These are phyloP conservation scores for Boletus nobilissimus DNA, from an alignment of 1,284 basidiomycete species.

Conservation along the genomic window DNA sequence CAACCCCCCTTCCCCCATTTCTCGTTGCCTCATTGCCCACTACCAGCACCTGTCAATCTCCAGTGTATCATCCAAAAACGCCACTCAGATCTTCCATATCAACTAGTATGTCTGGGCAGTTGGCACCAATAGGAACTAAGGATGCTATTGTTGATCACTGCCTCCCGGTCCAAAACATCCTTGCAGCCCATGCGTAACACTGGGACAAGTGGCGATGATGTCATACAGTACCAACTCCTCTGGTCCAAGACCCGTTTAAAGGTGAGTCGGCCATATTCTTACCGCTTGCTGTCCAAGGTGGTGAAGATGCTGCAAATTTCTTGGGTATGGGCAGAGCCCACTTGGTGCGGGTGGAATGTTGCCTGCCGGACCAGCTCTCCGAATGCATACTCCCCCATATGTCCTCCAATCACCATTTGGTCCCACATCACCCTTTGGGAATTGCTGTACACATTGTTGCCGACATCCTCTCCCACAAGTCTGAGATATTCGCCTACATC, in stretches of 20 bases:
- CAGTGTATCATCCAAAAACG: too few relatives aligned
- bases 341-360: conserved; percentile 83
- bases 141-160: conserved; percentile 98
- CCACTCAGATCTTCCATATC: too few relatives aligned
- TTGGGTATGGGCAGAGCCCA: conserved; percentile 86
- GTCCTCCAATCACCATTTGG: conserved; percentile 84
- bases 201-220: conserved; percentile 91
- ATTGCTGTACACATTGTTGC: too few relatives aligned
- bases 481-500: too few relatives aligned
- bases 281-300: conserved; percentile 89
- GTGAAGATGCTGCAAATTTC: conserved; percentile 82
- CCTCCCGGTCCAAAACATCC: conserved; percentile 87
- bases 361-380: conserved; percentile 80
- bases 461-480: too few relatives aligned
- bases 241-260: conserved; percentile 76
- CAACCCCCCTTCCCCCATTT: too few relatives aligned
- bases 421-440: background rate
- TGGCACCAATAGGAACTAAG: conserved; percentile 99
- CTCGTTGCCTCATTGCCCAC: too few relatives aligned
- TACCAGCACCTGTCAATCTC: too few relatives aligned
- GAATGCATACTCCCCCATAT: conserved; percentile 87
- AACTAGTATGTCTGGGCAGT: conserved; percentile 98
- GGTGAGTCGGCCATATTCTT: conserved; percentile 93
- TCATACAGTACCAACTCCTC: conserved; percentile 94
- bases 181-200: conserved; percentile 86